These are phyloP conservation scores for Diaporthe nobilis DNA, from an alignment of 2,329 filamentous ascomycete genomes.

Conservation along the genomic window DNA sequence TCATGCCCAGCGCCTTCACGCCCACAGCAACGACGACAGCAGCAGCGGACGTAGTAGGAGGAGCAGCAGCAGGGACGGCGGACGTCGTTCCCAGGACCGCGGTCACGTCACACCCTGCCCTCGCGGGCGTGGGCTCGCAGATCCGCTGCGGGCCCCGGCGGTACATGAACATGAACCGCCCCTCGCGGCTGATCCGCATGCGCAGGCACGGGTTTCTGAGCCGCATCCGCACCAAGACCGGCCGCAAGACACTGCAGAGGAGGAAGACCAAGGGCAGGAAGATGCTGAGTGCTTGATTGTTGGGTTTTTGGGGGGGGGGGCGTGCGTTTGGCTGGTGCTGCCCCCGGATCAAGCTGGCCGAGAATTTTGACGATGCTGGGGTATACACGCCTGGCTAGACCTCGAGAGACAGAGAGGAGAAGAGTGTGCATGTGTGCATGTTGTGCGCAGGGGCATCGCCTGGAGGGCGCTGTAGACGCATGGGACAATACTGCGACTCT, in stretches of 20 bases:
- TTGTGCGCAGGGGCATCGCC: neutral
- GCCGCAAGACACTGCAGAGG: slow-evolving; percentile 66
- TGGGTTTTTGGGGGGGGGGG: neutral
- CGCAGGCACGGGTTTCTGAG: slow-evolving; percentile 70
- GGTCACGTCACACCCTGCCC: slow-evolving; percentile 67
- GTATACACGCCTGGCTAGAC: too few relatives aligned
- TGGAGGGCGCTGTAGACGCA: neutral
- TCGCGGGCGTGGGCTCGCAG: slow-evolving; percentile 59
- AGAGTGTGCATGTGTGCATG: neutral
- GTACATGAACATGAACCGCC: slow-evolving; percentile 66
- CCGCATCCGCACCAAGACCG: slow-evolving; percentile 64
- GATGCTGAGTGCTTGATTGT: slow-evolving; percentile 54
- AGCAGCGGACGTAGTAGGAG: slow-evolving; percentile 43
- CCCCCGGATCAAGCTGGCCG: neutral
- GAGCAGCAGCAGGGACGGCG: neutral
- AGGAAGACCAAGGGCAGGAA: slow-evolving; percentile 67
- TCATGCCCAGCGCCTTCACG: slow-evolving; percentile 49
- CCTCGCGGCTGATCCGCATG: slow-evolving; percentile 71
- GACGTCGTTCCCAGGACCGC: slow-evolving; percentile 63
- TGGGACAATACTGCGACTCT: neutral
- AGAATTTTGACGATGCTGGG: neutral
- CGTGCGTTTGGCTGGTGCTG: neutral
- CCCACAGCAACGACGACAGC: slow-evolving; percentile 42
- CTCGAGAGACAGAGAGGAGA: neutral
- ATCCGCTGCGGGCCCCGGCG: slow-evolving; percentile 69